phyloP scores from a whole-genome alignment of 495 filamentous ascomycete species.

The Cladorrhinum samala region DNA sequence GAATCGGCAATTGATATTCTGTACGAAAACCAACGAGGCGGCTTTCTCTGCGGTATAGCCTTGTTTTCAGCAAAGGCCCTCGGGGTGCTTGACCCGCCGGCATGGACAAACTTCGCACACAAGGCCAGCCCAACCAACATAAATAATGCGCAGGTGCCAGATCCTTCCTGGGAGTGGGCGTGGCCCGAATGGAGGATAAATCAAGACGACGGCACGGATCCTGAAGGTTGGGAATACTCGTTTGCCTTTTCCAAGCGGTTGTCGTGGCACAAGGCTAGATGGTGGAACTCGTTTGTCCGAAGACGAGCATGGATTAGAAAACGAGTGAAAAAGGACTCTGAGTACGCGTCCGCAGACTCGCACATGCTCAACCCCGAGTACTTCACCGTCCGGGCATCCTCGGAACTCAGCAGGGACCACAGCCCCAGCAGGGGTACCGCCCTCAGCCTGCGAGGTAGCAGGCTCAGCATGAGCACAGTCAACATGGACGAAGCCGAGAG shows the following conservation, averaged over 20 bases:
- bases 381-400: conserved; percentile 65
- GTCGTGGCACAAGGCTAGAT: conserved; percentile 86
- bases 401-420: conserved; percentile 29
- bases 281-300: conserved; percentile 89
- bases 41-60: conserved; percentile 81
- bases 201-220: conserved; percentile 72
- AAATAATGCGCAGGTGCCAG: conserved; percentile 83
- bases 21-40: conserved; percentile 86
- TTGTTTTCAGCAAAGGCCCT: conserved; percentile 82
- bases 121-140: conserved; percentile 78
- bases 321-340: conserved; percentile 57
- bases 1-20: conserved; percentile 75
- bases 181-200: conserved; percentile 96
- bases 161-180: conserved; percentile 93
- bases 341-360: conserved; percentile 34
- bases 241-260: conserved; percentile 73
- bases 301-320: conserved; percentile 83
- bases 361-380: conserved; percentile 77
- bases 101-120: conserved; percentile 75
- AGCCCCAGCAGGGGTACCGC: conserved; percentile 22
- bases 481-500: conserved; percentile 8
- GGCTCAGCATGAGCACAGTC: conserved; percentile 19
- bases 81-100: conserved; percentile 74
- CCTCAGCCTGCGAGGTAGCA: conserved; percentile 18
- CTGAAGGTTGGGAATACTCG: conserved; percentile 93